These are phyloP conservation scores for Suillus lakei DNA, from an alignment of 768 basidiomycete genomes.

Conservation along the genomic window DNA sequence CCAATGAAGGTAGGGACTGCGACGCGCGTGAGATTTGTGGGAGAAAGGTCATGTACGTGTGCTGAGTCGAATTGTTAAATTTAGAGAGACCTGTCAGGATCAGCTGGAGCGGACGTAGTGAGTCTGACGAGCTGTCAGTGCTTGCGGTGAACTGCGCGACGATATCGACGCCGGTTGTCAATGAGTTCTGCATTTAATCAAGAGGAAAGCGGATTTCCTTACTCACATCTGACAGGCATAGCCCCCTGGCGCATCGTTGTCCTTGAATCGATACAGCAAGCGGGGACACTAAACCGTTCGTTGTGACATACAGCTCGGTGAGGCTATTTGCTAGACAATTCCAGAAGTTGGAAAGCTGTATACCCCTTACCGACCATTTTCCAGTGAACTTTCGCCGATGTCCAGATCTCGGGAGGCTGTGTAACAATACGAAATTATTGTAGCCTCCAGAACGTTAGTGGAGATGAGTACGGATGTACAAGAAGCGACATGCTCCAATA, in stretches of 20 bases:
- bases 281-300: constrained; percentile 59
- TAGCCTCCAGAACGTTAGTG: constrained; percentile 45
- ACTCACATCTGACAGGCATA: constrained; percentile 64
- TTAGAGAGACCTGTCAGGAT: constrained; percentile 50
- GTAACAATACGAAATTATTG: constrained; percentile 42
- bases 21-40: constrained; percentile 47
- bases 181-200: constrained; percentile 39
- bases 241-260: constrained; percentile 47
- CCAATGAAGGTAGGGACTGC: constrained; percentile 47
- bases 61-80: constrained; percentile 33
- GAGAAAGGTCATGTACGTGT: constrained; percentile 58
- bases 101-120: constrained; percentile 52
- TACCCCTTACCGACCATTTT: too few species aligned
- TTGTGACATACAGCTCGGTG: constrained; percentile 59
- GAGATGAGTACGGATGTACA: not conserved
- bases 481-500: not conserved
- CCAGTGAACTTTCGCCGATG: too few species aligned
- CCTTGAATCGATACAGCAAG: constrained; percentile 51
- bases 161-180: constrained; percentile 38
- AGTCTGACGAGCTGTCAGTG: constrained; percentile 34
- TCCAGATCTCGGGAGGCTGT: not conserved
- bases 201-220: constrained; percentile 20
- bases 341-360: constrained; percentile 57
- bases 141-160: constrained; percentile 43
- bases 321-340: constrained; percentile 47